A percentile compares a stretch with the other conserved stretches of the same genome.
Conservation (phyloP, 1,284 basidiomycete genomes). For the Austropuccinia psidii region DNA sequence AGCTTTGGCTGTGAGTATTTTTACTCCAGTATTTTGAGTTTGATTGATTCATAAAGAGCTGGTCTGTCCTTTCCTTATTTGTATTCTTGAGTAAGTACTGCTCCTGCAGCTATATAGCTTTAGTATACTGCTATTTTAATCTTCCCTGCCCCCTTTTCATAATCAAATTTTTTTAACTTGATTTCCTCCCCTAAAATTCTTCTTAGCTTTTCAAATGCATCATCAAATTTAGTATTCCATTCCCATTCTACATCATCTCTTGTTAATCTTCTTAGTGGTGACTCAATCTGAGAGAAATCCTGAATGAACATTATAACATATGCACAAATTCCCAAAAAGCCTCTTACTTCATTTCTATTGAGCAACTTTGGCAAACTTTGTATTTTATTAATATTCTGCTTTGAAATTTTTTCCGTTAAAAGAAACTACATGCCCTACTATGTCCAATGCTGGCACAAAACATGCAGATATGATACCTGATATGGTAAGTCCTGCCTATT, state of each 20-base stretch:
- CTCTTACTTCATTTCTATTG: not conserved
- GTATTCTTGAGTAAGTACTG: not conserved
- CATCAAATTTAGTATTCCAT: not conserved
- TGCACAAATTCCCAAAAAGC: not conserved
- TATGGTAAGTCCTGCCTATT: too few relatives aligned
- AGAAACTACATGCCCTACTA: too few relatives aligned
- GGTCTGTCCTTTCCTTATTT: not conserved
- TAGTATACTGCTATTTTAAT: not conserved
- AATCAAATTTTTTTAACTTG: not conserved
- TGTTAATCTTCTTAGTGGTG: not conserved
- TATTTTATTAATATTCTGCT: too few relatives aligned
- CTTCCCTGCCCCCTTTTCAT: not conserved
- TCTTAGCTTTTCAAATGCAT: not conserved
- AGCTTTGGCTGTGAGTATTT: slow-evolving; percentile 25
- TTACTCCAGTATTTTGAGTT: not conserved
- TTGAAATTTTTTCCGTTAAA: too few relatives aligned
- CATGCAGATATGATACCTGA: too few relatives aligned
- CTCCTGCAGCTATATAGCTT: not conserved
- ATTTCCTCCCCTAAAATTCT: not conserved
- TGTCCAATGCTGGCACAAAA: too few relatives aligned
- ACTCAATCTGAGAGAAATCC: not conserved
- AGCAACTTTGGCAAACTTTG: too few relatives aligned
- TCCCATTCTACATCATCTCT: not conserved
- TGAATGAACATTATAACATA: not conserved
- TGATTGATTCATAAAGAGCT: not conserved